These are phyloP conservation scores for Didymellaceae sp. DNA, from an alignment of 2,329 filamentous ascomycete genomes.

Conservation along the genomic window DNA sequence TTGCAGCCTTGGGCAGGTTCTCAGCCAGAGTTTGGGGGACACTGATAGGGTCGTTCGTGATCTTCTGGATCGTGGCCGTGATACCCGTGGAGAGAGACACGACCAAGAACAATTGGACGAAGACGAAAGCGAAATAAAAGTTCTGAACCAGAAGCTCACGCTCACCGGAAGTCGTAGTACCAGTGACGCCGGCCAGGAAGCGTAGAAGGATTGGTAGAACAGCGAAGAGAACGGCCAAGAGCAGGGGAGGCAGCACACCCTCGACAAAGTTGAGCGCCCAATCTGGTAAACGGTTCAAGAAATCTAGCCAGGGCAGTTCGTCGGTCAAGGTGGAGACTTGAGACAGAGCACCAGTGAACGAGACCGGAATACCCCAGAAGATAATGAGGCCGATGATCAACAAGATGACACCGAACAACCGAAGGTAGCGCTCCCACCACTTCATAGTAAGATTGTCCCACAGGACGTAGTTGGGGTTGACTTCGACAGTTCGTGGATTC, in stretches of 20 bases:
- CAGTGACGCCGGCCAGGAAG: conserved; percentile 74
- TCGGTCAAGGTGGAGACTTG: conserved; percentile 75
- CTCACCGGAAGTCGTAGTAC: conserved; percentile 81
- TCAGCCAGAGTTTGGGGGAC: conserved; percentile 75
- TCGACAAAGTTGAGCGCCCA: conserved; percentile 73
- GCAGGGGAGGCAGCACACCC: conserved; percentile 81
- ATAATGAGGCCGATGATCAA: conserved; percentile 78
- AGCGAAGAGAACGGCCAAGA: conserved; percentile 79
- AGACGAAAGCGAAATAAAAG: conserved; percentile 93
- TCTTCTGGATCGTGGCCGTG: conserved; percentile 67
- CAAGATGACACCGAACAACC: conserved; percentile 69
- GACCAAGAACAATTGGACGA: conserved; percentile 92
- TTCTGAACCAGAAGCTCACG: conserved; percentile 83
- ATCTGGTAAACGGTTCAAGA: conserved; percentile 67
- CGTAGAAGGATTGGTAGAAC: conserved; percentile 81
- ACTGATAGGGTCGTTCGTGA: conserved; percentile 69
- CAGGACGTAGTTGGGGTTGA: conserved; percentile 88
- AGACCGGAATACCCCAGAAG: conserved; percentile 89
- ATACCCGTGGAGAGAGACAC: conserved; percentile 84
- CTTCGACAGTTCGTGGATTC: conserved; percentile 90
- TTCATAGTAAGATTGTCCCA: conserved; percentile 97
- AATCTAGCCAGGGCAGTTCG: conserved; percentile 71
- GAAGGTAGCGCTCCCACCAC: conserved; percentile 90
- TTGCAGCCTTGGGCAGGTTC: conserved; percentile 84
- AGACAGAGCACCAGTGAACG: conserved; percentile 82